Base-by-base conservation (phyloP, 768 basidiomycete genomes). In the Mycena galericulata region DNA sequence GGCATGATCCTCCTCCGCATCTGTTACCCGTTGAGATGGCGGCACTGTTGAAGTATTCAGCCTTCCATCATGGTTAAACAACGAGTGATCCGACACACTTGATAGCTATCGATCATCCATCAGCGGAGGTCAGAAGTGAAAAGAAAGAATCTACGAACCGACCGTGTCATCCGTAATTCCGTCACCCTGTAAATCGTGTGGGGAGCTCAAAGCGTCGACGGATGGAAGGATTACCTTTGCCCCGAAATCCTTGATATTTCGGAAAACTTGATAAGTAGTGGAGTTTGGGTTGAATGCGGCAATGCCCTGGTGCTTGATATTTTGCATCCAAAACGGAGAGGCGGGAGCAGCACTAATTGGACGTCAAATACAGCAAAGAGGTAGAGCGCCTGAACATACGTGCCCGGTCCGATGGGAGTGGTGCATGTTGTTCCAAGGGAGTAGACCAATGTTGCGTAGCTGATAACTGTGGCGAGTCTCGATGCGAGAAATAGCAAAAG, bases 291-390 rank as follows among this genome's bases (percentile, higher is more conserved):
- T 91, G 79, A 88, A 91, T 5, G 92, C 86, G 6, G 93, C 82
- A 24, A 81, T 88, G 38, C 91, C 92, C 76, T 90, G 92, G 71
- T 93, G 93, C 55, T 85, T 88, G 74, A 94, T 92, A 59, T 68
- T 86, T 76, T 93, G 79, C 76, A 92, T 75, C 92, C 92, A 94
- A 74, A 87, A 94, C 0, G 92, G 87, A 59, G 88, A 89, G n/a
- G 76, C 76, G 29, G 88, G 76, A 5, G 81, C 82, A 27, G 92
- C 89, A 27, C 70, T 71, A 32, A 50, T 36, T 46, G 34, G 38
- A 49, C 27, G 46, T 57, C 38, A 40, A 26, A 51, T 32, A 26
- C 29, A 18, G 47, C 1, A 29, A 57, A 57, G 24, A 40, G 27
- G 49, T 29, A 50, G 36, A 65, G 22, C 29, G 22, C 18, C 41